phyloP scores from a whole-genome alignment of 177 flowering plant species.

The Tripterygium wilfordii region DNA sequence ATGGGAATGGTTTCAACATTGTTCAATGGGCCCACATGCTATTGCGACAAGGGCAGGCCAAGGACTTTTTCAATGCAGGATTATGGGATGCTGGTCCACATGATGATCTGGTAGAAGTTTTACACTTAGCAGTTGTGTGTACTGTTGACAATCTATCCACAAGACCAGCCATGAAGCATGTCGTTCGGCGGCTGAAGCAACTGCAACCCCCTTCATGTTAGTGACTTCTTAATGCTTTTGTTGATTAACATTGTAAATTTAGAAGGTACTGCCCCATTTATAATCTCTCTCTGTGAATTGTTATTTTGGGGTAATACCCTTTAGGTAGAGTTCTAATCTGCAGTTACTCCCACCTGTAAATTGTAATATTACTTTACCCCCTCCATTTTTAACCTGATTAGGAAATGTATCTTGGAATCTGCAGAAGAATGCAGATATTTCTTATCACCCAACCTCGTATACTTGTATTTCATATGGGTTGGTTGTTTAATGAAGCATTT shows the following conservation, averaged over 20 bases:
- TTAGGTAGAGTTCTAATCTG: constrained; percentile 31
- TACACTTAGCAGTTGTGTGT: constrained; percentile 83
- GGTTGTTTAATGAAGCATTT: too few species aligned
- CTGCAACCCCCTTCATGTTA: constrained; percentile 76
- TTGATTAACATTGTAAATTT: constrained; percentile 28
- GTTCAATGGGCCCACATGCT: constrained; percentile 89
- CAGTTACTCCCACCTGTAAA: constrained; percentile 42
- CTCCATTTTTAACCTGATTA: constrained; percentile 20
- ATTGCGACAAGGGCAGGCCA: constrained; percentile 77
- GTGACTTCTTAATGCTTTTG: constrained; percentile 9
- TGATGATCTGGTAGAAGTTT: constrained; percentile 70
- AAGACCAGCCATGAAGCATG: constrained; percentile 91
- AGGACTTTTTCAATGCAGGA: constrained; percentile 78
- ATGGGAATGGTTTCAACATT: constrained; percentile 87
- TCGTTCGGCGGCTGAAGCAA: constrained; percentile 73
- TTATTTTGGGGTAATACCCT: constrained; percentile 15
- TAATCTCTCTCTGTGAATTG: constrained; percentile 10
- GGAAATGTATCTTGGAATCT: constrained; percentile 30
- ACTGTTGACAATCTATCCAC: constrained; percentile 81
- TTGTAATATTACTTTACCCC: constrained; percentile 32
- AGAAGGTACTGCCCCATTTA: constrained; percentile 21
- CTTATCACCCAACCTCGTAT: constrained; percentile 3
- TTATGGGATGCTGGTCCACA: constrained; percentile 88
- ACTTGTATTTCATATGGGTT: not conserved
- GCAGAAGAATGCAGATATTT: constrained; percentile 47